Conservation (phyloP, 306 rosid species). For the Lithocarpus polystachyus region DNA sequence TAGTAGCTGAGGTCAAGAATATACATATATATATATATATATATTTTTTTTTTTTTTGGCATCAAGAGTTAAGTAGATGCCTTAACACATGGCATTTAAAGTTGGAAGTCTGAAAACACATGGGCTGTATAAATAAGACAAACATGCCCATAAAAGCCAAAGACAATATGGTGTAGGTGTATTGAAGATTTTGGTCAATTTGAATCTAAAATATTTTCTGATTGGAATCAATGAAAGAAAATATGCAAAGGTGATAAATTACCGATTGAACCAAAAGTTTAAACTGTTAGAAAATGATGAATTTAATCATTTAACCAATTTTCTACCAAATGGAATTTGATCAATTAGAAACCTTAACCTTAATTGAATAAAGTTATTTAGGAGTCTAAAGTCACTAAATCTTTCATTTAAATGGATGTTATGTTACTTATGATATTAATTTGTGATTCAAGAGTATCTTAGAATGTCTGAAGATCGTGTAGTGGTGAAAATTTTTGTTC, state of each 20-base stretch:
- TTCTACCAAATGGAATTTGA: neutral
- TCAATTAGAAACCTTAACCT: neutral
- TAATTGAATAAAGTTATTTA: neutral
- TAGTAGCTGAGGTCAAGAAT: neutral
- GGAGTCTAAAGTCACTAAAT: neutral
- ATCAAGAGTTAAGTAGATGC: too few relatives aligned
- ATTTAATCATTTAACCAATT: too few relatives aligned
- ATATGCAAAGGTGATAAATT: neutral
- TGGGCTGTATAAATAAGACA: neutral
- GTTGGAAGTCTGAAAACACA: neutral
- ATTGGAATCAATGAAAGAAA: neutral
- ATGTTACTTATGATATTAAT: neutral
- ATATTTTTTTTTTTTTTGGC: too few relatives aligned
- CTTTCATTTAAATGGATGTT: neutral
- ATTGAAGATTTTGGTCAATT: neutral
- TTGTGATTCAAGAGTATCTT: neutral
- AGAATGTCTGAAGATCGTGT: neutral
- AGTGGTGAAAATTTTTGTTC: neutral
- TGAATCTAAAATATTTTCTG: neutral
- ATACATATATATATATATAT: too few relatives aligned
- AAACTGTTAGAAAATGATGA: too few relatives aligned
- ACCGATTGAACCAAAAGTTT: too few relatives aligned
- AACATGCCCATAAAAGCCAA: neutral
- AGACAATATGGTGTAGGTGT: neutral
- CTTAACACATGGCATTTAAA: constrained; percentile 1